Evolutionary conservation across 805 yeast genomes (phyloP).

Genomic region (Candida gorgasii): DNA sequence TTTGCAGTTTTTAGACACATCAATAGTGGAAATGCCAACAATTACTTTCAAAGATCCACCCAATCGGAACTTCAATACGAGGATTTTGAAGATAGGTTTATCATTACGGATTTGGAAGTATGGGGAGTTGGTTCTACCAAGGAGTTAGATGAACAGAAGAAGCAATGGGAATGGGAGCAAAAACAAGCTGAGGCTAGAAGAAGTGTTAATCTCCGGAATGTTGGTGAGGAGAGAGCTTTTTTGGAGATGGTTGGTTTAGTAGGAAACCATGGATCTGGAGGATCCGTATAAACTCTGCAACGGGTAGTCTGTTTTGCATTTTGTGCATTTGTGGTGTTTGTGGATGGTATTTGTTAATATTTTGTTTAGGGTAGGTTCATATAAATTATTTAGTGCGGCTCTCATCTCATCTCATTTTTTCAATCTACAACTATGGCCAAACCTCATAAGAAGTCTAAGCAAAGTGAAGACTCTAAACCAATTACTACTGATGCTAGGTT

Average conservation of each 20-base stretch:
- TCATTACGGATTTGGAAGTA: slow-evolving; percentile 77
- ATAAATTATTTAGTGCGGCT: slow-evolving; percentile 1
- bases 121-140: slow-evolving; percentile 88
- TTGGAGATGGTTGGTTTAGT: slow-evolving; percentile 78
- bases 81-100: slow-evolving; percentile 67
- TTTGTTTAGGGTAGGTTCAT: too few species aligned
- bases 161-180: slow-evolving; percentile 90
- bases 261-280: slow-evolving; percentile 49
- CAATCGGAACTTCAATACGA: slow-evolving; percentile 17
- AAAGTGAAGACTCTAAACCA: slow-evolving; percentile 20
- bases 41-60: slow-evolving; percentile 28
- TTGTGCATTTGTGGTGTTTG: too few species aligned
- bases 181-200: slow-evolving; percentile 80
- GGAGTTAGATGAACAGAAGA: slow-evolving; percentile 74
- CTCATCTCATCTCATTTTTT: slow-evolving; percentile 11
- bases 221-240: slow-evolving; percentile 82
- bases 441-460: slow-evolving; percentile 8
- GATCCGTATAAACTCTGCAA: slow-evolving; percentile 35
- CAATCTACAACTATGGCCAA: slow-evolving; percentile 1
- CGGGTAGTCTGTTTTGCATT: too few species aligned
- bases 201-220: slow-evolving; percentile 59
- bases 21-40: slow-evolving; percentile 17
- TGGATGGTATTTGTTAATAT: too few species aligned
- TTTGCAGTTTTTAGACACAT: slow-evolving; percentile 76
- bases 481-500: slow-evolving; percentile 73